Evolutionary conservation across 1,139 yeast species (phyloP).

Genomic region (Geotrichum bryndzae): DNA sequence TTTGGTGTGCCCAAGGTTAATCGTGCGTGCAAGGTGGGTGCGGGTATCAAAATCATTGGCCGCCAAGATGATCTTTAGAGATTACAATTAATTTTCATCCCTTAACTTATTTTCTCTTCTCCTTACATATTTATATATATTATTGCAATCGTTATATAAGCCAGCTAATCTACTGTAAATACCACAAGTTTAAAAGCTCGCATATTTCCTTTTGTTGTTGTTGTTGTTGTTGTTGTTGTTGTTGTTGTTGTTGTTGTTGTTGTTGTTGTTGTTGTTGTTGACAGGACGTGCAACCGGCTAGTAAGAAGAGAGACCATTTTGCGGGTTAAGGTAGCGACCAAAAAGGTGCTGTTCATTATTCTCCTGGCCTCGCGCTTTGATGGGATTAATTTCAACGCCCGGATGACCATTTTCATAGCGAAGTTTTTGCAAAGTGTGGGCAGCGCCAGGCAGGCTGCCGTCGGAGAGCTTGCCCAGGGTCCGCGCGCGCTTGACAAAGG

Average conservation of each 20-base stretch:
- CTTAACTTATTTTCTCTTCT: not conserved
- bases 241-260: no score
- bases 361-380: constrained; percentile 13
- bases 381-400: constrained; percentile 30
- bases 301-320: constrained; percentile 9
- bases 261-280: no score
- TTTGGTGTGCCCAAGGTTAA: constrained; percentile 74
- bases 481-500: constrained; percentile 26
- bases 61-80: constrained; percentile 53
- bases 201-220: not conserved
- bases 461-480: constrained; percentile 23
- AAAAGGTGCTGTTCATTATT: constrained; percentile 19
- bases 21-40: constrained; percentile 34
- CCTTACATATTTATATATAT: no score
- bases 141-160: no score
- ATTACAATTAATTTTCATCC: constrained; percentile 1
- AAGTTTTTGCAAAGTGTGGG: constrained; percentile 21
- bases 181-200: no score
- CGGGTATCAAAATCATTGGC: constrained; percentile 63
- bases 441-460: constrained; percentile 22
- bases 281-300: not conserved
- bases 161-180: no score
- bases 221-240: no score
- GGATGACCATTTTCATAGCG: constrained; percentile 33
- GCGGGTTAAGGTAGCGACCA: constrained; percentile 18